Percentiles rank a stretch among this genome's conserved stretches.
Evolutionary conservation across 305 asterid genomes (phyloP).

Genomic region (Fraxinus platypoda): DNA sequence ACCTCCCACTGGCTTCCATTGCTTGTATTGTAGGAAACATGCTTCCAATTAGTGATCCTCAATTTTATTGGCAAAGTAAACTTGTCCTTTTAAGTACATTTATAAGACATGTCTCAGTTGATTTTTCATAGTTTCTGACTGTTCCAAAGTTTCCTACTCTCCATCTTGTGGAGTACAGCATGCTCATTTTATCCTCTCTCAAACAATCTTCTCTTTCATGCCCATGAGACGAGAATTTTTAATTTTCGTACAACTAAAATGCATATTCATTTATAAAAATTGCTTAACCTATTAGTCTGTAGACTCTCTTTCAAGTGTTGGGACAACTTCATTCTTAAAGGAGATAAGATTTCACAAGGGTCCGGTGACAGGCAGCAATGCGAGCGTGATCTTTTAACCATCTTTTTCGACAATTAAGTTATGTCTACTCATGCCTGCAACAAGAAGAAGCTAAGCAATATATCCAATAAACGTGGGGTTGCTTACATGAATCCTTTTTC

Average conservation of each 20-base stretch:
- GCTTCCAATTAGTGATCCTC: background rate
- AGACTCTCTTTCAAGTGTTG: background rate
- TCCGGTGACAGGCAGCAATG: background rate
- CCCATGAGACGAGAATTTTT: background rate
- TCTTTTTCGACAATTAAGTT: background rate
- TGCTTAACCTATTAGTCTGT: background rate
- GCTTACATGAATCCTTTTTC: background rate
- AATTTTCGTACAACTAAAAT: background rate
- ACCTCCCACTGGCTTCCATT: background rate
- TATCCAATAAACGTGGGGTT: background rate
- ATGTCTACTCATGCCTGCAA: background rate
- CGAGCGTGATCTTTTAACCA: background rate
- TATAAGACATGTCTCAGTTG: background rate
- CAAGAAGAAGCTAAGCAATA: background rate
- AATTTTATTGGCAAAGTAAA: background rate
- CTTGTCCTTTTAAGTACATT: background rate
- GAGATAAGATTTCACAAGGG: background rate
- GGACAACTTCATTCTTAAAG: background rate
- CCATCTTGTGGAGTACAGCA: background rate
- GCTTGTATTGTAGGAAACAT: background rate
- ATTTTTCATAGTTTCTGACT: background rate
- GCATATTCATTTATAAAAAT: background rate
- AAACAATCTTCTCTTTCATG: background rate
- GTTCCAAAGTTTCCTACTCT: background rate
- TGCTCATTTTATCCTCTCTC: background rate